These are phyloP conservation scores for Acrocalymma vagum DNA, from an alignment of 2,329 filamentous ascomycete genomes.

Conservation along the genomic window DNA sequence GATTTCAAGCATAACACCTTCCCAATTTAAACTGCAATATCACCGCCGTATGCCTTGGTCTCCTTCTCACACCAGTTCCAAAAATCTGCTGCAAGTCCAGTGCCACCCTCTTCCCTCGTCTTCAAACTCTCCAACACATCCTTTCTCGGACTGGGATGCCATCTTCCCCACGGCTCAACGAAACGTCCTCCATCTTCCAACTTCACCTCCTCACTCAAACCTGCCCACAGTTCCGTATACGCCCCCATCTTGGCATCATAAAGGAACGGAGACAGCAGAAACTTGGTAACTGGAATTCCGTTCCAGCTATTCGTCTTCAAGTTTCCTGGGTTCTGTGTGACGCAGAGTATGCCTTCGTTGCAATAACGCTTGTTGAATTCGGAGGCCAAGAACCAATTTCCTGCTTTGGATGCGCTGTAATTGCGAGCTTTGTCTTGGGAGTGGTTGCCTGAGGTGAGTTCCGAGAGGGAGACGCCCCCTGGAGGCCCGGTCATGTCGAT, in stretches of 20 bases:
- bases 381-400: constrained; percentile 21
- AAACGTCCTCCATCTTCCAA: constrained; percentile 39
- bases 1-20: too few relatives aligned
- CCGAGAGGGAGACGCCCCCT: constrained; percentile 18
- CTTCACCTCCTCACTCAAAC: constrained; percentile 11
- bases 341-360: constrained; percentile 15
- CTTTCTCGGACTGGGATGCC: constrained; percentile 11
- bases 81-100: constrained; percentile 47
- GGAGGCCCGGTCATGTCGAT: constrained; percentile 8
- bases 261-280: constrained; percentile 10
- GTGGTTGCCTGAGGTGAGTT: constrained; percentile 4
- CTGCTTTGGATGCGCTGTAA: constrained; percentile 20
- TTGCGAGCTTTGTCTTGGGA: constrained; percentile 11
- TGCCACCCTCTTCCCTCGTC: constrained; percentile 47
- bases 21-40: too few relatives aligned
- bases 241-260: constrained; percentile 17
- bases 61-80: constrained; percentile 54
- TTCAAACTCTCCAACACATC: constrained; percentile 32
- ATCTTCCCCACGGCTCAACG: constrained; percentile 58
- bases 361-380: constrained; percentile 12
- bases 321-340: constrained; percentile 47
- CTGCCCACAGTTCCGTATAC: constrained; percentile 19
- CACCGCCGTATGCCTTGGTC: constrained; percentile 10
- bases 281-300: not conserved
- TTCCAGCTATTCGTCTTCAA: constrained; percentile 38